A percentile compares a stretch with the other conserved stretches of the same genome.
Evolutionary conservation across 768 basidiomycete genomes (phyloP).

Genomic region (Boletus coccyginus): DNA sequence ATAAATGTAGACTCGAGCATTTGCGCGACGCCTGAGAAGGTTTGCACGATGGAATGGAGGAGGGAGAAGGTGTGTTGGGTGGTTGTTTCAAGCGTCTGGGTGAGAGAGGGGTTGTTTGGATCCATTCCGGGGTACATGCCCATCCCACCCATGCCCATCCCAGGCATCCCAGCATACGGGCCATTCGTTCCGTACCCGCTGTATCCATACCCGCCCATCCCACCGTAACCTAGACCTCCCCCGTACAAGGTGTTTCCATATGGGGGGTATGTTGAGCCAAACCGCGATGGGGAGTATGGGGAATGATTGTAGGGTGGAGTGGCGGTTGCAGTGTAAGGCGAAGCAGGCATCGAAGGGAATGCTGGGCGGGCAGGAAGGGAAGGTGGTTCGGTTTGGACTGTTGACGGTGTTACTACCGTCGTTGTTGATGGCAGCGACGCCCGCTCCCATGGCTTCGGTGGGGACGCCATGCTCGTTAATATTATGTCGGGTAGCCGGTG

Average conservation of each 20-base stretch:
- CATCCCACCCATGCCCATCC: conserved; percentile 42
- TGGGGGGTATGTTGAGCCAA: conserved; percentile 36
- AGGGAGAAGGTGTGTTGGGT: conserved; percentile 93
- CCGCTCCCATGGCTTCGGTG: conserved; percentile 90
- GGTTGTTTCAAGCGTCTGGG: conserved; percentile 83
- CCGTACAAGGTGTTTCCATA: conserved; percentile 33
- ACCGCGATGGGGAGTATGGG: conserved; percentile 43
- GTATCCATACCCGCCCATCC: conserved; percentile 43
- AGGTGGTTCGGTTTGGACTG: conserved; percentile 34
- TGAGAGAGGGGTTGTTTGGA: conserved; percentile 60
- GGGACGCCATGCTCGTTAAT: conserved; percentile 59
- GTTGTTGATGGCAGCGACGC: conserved; percentile 30
- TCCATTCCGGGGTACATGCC: conserved; percentile 42
- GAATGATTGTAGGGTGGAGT: conserved; percentile 48
- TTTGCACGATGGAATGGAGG: conserved; percentile 92
- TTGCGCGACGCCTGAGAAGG: conserved; percentile 91
- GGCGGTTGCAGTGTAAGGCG: conserved; percentile 33
- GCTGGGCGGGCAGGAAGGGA: conserved; percentile 65
- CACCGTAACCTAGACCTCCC: conserved; percentile 37
- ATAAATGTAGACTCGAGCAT: conserved; percentile 98
- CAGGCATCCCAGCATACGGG: conserved; percentile 38
- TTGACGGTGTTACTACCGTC: conserved; percentile 17
- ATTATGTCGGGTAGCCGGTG: no score
- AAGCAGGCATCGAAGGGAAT: conserved; percentile 36
- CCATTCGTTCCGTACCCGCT: conserved; percentile 52